Conservation (phyloP, 177 flowering plant genomes). For the Viscum album region DNA sequence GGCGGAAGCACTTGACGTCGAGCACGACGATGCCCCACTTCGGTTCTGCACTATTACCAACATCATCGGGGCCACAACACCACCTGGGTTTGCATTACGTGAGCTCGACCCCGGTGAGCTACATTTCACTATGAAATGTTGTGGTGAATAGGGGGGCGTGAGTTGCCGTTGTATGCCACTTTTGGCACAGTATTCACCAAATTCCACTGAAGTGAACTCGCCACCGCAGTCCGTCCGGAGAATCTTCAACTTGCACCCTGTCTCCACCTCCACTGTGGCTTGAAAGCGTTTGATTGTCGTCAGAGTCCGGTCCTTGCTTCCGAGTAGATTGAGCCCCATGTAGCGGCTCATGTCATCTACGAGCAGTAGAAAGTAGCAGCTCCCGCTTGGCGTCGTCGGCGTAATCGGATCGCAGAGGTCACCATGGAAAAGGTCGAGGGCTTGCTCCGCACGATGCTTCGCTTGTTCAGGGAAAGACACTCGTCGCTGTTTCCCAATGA, state of each 20-base stretch:
- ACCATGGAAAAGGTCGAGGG: neutral
- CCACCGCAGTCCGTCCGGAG: slow-evolving; percentile 11
- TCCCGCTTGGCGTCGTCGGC: slow-evolving; percentile 10
- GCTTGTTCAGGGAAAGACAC: slow-evolving; percentile 2
- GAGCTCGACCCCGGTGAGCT: too few species aligned
- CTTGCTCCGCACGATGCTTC: neutral
- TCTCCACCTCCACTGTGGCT: slow-evolving; percentile 6
- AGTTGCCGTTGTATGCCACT: slow-evolving; percentile 9
- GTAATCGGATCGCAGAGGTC: slow-evolving; percentile 13
- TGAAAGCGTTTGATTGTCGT: slow-evolving; percentile 1
- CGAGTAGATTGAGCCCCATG: neutral
- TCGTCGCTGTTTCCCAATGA: slow-evolving; percentile 6
- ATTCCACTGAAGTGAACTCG: slow-evolving; percentile 11
- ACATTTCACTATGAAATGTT: slow-evolving; percentile 12
- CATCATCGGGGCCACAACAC: too few species aligned
- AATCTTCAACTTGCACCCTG: neutral
- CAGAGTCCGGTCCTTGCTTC: neutral
- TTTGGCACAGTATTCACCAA: slow-evolving; percentile 2
- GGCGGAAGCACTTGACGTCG: too few species aligned
- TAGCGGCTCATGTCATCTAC: neutral
- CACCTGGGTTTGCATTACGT: too few species aligned
- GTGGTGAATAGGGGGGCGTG: slow-evolving; percentile 10
- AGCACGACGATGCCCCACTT: too few species aligned
- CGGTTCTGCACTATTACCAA: too few species aligned
- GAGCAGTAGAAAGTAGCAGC: slow-evolving; percentile 7